Evolutionary conservation across 495 filamentous ascomycete genomes (phyloP), one percentile per base, ranked within the genome.

Genomic region (Podospora appendiculata): DNA sequence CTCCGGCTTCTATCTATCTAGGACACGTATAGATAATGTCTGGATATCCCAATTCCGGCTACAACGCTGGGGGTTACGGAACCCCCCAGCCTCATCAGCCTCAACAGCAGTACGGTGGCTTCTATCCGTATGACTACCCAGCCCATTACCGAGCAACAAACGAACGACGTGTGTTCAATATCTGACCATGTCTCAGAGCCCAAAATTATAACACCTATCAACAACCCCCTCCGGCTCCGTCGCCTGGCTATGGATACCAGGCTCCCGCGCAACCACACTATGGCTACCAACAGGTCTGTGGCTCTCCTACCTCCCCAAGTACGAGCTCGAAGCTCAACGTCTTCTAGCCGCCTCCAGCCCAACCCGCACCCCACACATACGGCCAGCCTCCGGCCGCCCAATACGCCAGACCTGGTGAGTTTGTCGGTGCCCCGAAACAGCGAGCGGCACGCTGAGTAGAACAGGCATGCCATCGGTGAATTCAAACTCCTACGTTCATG

Each of bases 401-500:
- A 48, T 71, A 70, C 43, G 62, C 54, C 45, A 72, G 69, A 63
- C 68, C 71, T 49, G 49, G 72, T 75, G 62, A 69, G 72, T 58
- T 32, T 16, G 12, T 7, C 34, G 25, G 19, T 32, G 5, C 35
- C 46, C 35, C 51, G 53, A 52, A 39, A 45, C 3, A 41, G 13
- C 8, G 13, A 19, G 25, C 12, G 48, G 43, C 6, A 32, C 41
- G 47, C 56, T 64, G 17, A 60, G 42, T 40, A 44, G 11, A 16
- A 41, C 54, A 76, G 72, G 59, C 33, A 63, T 75, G 58, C 75
- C 75, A 6, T 57, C 75, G 12, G 67, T 66, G 47, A 73, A 66
- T 55, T 71, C 71, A 39, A 79, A 79, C 54, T 73, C 71, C n/a
- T 81, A 77, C 57, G 67, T 69, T 14, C 76, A 81, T 48, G 77